A percentile compares a stretch with the other conserved stretches of the same genome.
phyloP scores from a whole-genome alignment of 176 grass and related monocot species.

The Cenchrus fungigraminus region DNA sequence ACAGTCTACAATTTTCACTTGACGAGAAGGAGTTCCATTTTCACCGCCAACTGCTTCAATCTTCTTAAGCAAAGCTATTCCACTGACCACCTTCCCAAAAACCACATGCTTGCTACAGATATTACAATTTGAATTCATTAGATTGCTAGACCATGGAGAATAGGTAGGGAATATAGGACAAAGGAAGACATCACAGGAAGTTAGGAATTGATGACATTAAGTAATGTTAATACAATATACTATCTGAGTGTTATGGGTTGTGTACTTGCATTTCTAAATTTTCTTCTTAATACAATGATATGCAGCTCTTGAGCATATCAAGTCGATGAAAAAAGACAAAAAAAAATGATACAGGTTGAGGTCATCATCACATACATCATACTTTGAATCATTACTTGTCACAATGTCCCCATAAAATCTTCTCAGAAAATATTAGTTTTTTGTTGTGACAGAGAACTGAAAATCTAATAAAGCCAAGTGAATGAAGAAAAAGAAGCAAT shows the following conservation, averaged over 20 bases:
- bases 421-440: not conserved
- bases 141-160: not conserved
- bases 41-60: conserved; percentile 58
- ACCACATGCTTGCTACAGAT: conserved; percentile 81
- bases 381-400: not conserved
- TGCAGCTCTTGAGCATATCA: not conserved
- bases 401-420: not conserved
- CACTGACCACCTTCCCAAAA: conserved; percentile 67
- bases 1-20: conserved; percentile 76
- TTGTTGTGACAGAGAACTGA: conserved; percentile 12
- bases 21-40: conserved; percentile 48
- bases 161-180: conserved; percentile 6
- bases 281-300: not conserved
- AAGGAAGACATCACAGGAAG: not conserved
- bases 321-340: not conserved
- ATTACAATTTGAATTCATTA: conserved; percentile 33
- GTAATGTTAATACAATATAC: not conserved
- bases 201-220: not conserved
- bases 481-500: conserved; percentile 40
- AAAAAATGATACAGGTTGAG: not conserved
- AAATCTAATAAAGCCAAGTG: not conserved
- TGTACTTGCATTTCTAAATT: not conserved
- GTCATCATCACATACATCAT: not conserved
- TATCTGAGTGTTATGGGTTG: no score
- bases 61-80: conserved; percentile 60